phyloP scores from a whole-genome alignment of 345 rosid genomes.

The Salix purpurea region DNA sequence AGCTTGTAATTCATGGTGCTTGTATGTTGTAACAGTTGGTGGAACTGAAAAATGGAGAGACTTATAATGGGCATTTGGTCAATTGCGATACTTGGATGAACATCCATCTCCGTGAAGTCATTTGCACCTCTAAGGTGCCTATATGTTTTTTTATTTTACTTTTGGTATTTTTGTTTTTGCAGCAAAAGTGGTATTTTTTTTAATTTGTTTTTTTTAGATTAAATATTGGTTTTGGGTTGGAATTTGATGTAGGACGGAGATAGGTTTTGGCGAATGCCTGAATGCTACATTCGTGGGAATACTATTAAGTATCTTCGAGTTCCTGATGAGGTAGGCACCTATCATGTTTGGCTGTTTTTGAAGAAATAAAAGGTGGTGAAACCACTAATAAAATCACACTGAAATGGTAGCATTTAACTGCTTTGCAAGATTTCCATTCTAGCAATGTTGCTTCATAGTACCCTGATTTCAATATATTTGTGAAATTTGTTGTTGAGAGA shows the following conservation, averaged over 20 bases:
- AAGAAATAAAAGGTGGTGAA: neutral
- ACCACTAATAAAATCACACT: neutral
- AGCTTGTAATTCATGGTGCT: conserved; percentile 23
- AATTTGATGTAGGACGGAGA: conserved; percentile 76
- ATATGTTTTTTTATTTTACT: neutral
- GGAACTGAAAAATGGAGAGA: conserved; percentile 95
- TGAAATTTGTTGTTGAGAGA: neutral
- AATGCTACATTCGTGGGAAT: conserved; percentile 98
- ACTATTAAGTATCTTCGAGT: conserved; percentile 97
- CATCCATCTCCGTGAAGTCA: conserved; percentile 97
- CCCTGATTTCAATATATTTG: neutral
- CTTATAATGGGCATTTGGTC: conserved; percentile 93
- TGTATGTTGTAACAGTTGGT: conserved; percentile 56
- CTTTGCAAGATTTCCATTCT: neutral
- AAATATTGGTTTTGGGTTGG: neutral
- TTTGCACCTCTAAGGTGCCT: conserved; percentile 88
- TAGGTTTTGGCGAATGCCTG: conserved; percentile 99
- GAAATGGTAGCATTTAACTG: neutral
- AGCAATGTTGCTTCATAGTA: neutral
- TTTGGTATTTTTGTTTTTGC: neutral
- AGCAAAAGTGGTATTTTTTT: neutral
- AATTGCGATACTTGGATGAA: conserved; percentile 99
- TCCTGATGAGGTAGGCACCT: conserved; percentile 98
- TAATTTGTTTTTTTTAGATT: neutral
- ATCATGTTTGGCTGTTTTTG: neutral